phyloP scores from a whole-genome alignment of 2,329 filamentous ascomycete species.

The Colletotrichum tamarilloi region DNA sequence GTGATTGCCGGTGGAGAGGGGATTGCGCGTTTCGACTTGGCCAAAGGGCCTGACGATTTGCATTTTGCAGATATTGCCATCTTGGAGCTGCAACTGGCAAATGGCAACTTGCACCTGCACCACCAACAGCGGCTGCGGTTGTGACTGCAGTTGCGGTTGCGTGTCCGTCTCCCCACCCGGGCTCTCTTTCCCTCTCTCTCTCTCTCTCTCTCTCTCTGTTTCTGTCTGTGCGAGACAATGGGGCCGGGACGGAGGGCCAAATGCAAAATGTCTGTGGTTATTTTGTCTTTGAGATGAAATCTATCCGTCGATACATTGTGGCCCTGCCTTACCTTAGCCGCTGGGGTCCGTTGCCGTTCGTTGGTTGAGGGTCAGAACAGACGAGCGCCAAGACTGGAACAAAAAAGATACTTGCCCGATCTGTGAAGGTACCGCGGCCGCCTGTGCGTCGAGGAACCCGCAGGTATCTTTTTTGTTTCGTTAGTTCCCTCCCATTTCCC shows the following conservation, averaged over 20 bases:
- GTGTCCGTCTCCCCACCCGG: background rate
- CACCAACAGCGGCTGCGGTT: background rate
- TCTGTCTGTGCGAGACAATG: conserved; percentile 2
- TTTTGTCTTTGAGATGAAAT: conserved; percentile 1
- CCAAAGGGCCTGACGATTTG: background rate
- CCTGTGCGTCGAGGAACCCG: conserved; percentile 22
- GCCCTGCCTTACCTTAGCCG: background rate
- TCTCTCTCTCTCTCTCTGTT: background rate
- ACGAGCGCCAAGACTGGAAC: background rate
- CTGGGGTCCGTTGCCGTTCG: background rate
- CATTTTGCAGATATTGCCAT: background rate
- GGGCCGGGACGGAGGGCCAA: background rate
- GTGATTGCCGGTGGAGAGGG: conserved; percentile 15
- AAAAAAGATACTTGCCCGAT: conserved; percentile 11
- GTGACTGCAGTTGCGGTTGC: background rate
- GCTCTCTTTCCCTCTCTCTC: too few relatives aligned
- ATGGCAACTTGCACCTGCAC: background rate
- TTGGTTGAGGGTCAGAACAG: background rate
- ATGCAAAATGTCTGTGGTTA: conserved; percentile 4
- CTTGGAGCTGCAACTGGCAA: background rate
- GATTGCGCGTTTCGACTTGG: conserved; percentile 15
- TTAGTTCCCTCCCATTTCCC: background rate
- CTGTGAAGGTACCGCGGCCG: conserved; percentile 30
- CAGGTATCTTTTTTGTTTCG: conserved; percentile 10
- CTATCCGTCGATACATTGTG: background rate